phyloP scores from a whole-genome alignment of 2,329 filamentous ascomycete genomes.

The Elsinoe perseae region DNA sequence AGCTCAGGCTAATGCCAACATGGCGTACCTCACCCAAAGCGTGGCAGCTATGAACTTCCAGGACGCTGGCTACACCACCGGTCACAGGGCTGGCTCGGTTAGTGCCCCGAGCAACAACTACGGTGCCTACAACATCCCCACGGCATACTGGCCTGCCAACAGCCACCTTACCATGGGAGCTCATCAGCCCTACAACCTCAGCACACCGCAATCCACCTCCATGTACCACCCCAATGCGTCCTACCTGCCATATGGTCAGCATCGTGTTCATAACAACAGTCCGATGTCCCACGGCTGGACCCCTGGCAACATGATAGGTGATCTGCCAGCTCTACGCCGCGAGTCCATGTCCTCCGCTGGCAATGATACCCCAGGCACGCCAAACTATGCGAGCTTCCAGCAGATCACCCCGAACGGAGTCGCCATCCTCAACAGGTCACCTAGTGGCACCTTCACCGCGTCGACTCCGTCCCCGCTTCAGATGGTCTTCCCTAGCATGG shows the following conservation, averaged over 20 bases:
- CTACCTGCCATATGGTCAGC: constrained; percentile 38
- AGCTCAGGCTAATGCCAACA: constrained; percentile 24
- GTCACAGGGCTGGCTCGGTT: constrained; percentile 29
- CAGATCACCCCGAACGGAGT: constrained; percentile 34
- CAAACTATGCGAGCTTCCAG: constrained; percentile 38
- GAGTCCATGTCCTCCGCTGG: constrained; percentile 47
- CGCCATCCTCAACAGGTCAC: constrained; percentile 44
- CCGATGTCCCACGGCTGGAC: constrained; percentile 42
- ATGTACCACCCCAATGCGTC: constrained; percentile 41
- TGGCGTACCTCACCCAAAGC: constrained; percentile 33
- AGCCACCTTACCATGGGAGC: constrained; percentile 29
- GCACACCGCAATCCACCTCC: constrained; percentile 30
- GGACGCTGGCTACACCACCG: constrained; percentile 29
- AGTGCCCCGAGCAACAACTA: constrained; percentile 25
- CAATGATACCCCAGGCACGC: constrained; percentile 45
- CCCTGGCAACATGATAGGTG: constrained; percentile 37
- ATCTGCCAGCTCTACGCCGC: constrained; percentile 44
- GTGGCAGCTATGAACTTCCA: constrained; percentile 35
- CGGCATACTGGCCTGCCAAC: constrained; percentile 27
- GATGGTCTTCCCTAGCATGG: constrained; percentile 37
- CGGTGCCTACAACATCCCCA: constrained; percentile 27
- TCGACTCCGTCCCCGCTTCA: constrained; percentile 46
- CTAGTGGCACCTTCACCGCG: constrained; percentile 41
- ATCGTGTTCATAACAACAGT: constrained; percentile 39
- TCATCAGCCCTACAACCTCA: constrained; percentile 23